Conservation (phyloP, 495 filamentous ascomycete genomes). For the Penicillium nucicola region DNA sequence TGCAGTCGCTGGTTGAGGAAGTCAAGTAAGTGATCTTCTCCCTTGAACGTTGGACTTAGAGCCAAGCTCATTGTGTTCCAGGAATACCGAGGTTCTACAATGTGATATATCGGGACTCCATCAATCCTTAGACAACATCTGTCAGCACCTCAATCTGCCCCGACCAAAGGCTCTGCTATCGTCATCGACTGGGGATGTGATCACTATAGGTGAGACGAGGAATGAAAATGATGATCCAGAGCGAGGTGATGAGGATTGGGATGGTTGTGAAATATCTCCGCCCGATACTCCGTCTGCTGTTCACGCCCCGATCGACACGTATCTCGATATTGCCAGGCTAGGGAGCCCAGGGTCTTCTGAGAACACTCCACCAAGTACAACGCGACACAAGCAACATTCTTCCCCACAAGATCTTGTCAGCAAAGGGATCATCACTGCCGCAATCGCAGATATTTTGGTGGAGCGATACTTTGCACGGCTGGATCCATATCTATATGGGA, state of each 20-base stretch:
- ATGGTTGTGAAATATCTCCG: conserved; percentile 28
- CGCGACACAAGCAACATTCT: conserved; percentile 15
- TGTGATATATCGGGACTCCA: conserved; percentile 12
- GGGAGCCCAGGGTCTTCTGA: conserved; percentile 23
- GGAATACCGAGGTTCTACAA: conserved; percentile 23
- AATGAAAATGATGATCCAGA: conserved; percentile 14
- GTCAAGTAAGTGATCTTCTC: conserved; percentile 18
- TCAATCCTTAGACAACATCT: conserved; percentile 7
- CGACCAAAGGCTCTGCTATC: conserved; percentile 11
- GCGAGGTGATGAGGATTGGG: conserved; percentile 18
- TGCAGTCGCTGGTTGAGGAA: conserved; percentile 42
- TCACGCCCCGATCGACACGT: conserved; percentile 39
- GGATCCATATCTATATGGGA: conserved; percentile 43
- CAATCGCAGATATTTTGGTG: conserved; percentile 32
- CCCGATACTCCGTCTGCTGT: conserved; percentile 29
- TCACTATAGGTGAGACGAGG: neutral
- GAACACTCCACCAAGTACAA: conserved; percentile 21
- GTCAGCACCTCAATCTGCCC: conserved; percentile 14
- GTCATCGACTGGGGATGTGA: conserved; percentile 5
- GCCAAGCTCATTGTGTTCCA: neutral
- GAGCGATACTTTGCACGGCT: conserved; percentile 38
- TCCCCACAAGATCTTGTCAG: conserved; percentile 36
- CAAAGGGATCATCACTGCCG: conserved; percentile 29
- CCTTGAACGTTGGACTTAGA: neutral
- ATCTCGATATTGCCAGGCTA: conserved; percentile 25